Conservation (phyloP, 2,329 filamentous ascomycete species). For the Aspergillus pseudoterreus region DNA sequence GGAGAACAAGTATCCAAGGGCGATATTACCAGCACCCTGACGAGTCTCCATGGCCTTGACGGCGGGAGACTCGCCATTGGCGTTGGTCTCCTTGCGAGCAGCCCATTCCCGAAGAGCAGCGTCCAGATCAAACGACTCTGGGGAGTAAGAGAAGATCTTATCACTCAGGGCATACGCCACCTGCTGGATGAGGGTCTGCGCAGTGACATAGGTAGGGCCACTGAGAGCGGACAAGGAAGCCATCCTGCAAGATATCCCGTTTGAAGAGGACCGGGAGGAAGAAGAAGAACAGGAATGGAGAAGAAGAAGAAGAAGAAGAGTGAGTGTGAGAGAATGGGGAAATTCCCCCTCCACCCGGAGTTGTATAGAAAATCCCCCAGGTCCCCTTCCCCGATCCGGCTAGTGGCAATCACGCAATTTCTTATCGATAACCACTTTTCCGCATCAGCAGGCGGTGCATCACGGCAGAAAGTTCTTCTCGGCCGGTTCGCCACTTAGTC, state of each 20-base stretch:
- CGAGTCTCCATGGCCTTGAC: constrained; percentile 82
- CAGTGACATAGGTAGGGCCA: constrained; percentile 88
- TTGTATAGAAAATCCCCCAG: constrained; percentile 23
- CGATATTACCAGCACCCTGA: constrained; percentile 82
- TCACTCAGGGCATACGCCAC: constrained; percentile 92
- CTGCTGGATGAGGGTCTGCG: constrained; percentile 91
- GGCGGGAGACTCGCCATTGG: constrained; percentile 73
- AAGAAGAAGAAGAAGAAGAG: constrained; percentile 21
- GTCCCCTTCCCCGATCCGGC: constrained; percentile 23
- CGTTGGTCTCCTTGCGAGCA: constrained; percentile 66
- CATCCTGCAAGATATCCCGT: constrained; percentile 27
- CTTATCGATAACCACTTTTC: constrained; percentile 20
- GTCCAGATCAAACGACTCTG: constrained; percentile 89
- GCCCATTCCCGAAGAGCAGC: constrained; percentile 77
- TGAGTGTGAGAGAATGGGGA: constrained; percentile 19
- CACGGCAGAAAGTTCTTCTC: constrained; percentile 18
- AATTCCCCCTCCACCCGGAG: constrained; percentile 10
- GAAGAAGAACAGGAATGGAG: constrained; percentile 15
- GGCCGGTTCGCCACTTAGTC: neutral
- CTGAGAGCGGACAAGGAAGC: constrained; percentile 58
- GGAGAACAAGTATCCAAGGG: constrained; percentile 95
- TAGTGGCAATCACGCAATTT: constrained; percentile 36
- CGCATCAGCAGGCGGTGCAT: constrained; percentile 9
- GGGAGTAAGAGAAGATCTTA: constrained; percentile 96
- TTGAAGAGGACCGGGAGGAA: neutral